A percentile compares a stretch with the other conserved stretches of the same genome.
These are phyloP conservation scores for Aspergillus thermomutatus DNA, from an alignment of 2,329 filamentous ascomycete species.

Conservation along the genomic window DNA sequence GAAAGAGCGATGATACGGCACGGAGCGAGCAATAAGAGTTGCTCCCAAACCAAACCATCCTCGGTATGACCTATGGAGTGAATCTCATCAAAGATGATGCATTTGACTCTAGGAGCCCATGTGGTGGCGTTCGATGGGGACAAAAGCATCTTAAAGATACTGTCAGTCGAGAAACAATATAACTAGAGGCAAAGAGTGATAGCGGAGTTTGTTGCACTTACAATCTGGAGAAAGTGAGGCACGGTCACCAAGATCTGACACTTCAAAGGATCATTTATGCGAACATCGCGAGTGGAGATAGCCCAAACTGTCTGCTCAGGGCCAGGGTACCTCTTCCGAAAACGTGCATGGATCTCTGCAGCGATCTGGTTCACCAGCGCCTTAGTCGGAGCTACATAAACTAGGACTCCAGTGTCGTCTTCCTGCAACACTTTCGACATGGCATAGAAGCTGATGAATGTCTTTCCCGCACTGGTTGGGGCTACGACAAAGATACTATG, in stretches of 20 bases:
- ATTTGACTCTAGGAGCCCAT: conserved; percentile 66
- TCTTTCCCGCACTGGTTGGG: conserved; percentile 76
- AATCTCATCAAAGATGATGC: conserved; percentile 80
- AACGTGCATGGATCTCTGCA: conserved; percentile 71
- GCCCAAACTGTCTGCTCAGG: conserved; percentile 69
- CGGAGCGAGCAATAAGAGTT: conserved; percentile 68
- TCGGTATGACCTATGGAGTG: conserved; percentile 76
- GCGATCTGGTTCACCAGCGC: conserved; percentile 81
- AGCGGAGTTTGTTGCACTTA: not conserved
- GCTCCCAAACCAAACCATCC: conserved; percentile 75
- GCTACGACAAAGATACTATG: conserved; percentile 72
- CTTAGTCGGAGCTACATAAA: conserved; percentile 79
- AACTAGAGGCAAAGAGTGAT: not conserved
- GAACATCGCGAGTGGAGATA: conserved; percentile 72
- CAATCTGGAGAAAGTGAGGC: conserved; percentile 71
- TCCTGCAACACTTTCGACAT: conserved; percentile 72
- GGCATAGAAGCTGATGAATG: conserved; percentile 76
- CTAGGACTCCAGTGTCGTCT: conserved; percentile 66
- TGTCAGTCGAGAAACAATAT: not conserved
- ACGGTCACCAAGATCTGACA: conserved; percentile 77
- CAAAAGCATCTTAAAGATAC: conserved; percentile 55
- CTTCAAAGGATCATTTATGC: conserved; percentile 68
- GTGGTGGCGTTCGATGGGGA: conserved; percentile 61
- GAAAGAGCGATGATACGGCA: conserved; percentile 78
- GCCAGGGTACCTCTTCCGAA: conserved; percentile 61